These are phyloP conservation scores for Zasmidium cellare DNA, from an alignment of 2,329 filamentous ascomycete species.

Conservation along the genomic window DNA sequence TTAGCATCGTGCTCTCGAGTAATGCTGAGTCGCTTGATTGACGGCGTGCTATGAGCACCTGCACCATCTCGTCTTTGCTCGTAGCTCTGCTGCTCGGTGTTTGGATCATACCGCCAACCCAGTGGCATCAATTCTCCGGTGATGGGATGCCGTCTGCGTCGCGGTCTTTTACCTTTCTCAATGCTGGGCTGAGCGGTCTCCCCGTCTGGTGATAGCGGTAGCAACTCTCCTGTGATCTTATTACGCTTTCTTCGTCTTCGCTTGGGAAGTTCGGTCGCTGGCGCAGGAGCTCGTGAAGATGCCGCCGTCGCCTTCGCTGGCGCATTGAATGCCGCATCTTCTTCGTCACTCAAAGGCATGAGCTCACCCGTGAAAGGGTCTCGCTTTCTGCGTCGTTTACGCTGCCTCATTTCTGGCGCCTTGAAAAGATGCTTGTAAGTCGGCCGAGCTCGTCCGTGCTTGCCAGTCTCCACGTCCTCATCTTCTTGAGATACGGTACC, in stretches of 20 bases:
- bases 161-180: conserved; percentile 20
- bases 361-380: conserved; percentile 31
- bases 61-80: conserved; percentile 4
- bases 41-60: not conserved
- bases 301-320: not conserved
- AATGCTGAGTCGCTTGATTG: conserved; percentile 19
- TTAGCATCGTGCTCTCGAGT: conserved; percentile 19
- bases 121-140: conserved; percentile 35
- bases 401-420: conserved; percentile 5
- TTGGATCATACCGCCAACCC: conserved; percentile 30
- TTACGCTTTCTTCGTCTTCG: conserved; percentile 32
- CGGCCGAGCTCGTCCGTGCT: conserved; percentile 33
- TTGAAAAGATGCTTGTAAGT: conserved; percentile 33
- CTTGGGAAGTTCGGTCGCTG: conserved; percentile 12
- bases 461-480: conserved; percentile 13
- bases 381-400: conserved; percentile 28
- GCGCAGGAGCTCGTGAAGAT: not conserved
- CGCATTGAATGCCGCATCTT: conserved; percentile 6
- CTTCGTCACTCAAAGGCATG: conserved; percentile 30
- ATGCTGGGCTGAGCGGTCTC: not conserved
- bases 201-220: conserved; percentile 20
- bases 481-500: conserved; percentile 5
- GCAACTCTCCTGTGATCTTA: conserved; percentile 30
- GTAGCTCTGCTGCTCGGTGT: conserved; percentile 7
- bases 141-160: conserved; percentile 31